A percentile compares a stretch with the other conserved stretches of the same genome.
phyloP scores from a whole-genome alignment of 2,329 filamentous ascomycete species.

The Neocucurbitaria cava region DNA sequence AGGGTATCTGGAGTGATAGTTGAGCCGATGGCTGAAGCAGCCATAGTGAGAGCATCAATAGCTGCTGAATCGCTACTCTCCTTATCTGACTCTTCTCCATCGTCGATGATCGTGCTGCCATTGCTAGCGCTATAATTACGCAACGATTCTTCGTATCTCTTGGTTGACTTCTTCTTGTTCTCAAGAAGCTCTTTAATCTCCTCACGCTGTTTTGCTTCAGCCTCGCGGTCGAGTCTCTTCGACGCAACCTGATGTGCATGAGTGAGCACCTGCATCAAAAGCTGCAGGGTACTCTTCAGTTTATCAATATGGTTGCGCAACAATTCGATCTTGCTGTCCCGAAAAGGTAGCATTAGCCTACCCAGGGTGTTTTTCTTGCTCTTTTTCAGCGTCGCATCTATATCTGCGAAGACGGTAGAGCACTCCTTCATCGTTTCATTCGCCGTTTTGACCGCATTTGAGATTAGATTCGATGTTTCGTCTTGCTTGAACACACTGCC shows the following conservation, averaged over 20 bases:
- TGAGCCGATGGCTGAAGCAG: conserved; percentile 22
- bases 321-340: conserved; percentile 40
- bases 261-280: conserved; percentile 38
- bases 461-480: conserved; percentile 30
- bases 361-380: conserved; percentile 33
- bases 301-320: conserved; percentile 38
- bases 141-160: conserved; percentile 35
- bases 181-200: conserved; percentile 34
- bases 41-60: conserved; percentile 2
- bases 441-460: conserved; percentile 34
- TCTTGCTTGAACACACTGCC: conserved; percentile 34
- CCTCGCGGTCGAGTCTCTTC: conserved; percentile 31
- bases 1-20: conserved; percentile 27
- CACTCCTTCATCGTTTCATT: conserved; percentile 39
- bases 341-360: conserved; percentile 36
- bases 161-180: conserved; percentile 28
- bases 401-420: conserved; percentile 31
- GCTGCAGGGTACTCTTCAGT: conserved; percentile 38
- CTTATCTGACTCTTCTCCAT: conserved; percentile 10
- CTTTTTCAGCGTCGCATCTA: conserved; percentile 34
- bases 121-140: conserved; percentile 28
- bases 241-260: conserved; percentile 35
- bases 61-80: not conserved
- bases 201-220: conserved; percentile 33
- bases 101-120: conserved; percentile 19